Evolutionary conservation across 169 alveolate species (phyloP), one percentile per base, ranked within the genome.

Genomic region (Eimeria praecox): DNA sequence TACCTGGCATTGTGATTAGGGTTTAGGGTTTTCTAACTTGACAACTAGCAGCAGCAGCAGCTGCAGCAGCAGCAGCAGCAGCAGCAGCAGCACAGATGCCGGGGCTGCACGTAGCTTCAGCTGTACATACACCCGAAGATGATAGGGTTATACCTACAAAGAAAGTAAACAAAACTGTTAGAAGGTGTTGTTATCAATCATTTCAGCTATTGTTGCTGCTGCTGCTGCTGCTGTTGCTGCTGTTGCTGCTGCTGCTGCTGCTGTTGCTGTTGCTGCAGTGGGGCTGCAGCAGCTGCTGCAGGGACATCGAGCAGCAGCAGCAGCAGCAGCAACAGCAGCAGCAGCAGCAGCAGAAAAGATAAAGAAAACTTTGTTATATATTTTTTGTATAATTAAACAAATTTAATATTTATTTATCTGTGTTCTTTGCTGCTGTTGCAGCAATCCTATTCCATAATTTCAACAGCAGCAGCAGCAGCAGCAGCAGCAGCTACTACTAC

Each of bases 391-490:
- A n/a, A 10, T 69, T n/a, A n/a, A 8, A n/a, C 4, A 5, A 12
- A n/a, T 69, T 69, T 69, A 20, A 10, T 18, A 33, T 69, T 35
- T 69, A n/a, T 22, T 0, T 6, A 30, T 8, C 30, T 33, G 44
- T 9, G 44, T 5, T 10, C 20, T n/a, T 20, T 42, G 10, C 62
- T 30, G 88, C 59, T 30, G 88, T 49, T 38, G 88, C 88, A 77
- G 88, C 88, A 20, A 33, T 64, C 14, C 18, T 6, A 49, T 10
- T 16, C 24, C 88, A 9, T 2, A 24, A 77, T 30, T 22, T 38
- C 35, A 77, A 40, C 88, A 77, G 88, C 88, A 77, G 88, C 88
- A 42, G 88, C 88, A 77, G 59, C 88, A 38, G 64, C 88, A 77
- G 88, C 80, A 69, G 80, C 30, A 64, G 24, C 75, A 24, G 24